Conservation (phyloP, 2,329 filamentous ascomycete genomes). For the Beauveria asiatica region DNA sequence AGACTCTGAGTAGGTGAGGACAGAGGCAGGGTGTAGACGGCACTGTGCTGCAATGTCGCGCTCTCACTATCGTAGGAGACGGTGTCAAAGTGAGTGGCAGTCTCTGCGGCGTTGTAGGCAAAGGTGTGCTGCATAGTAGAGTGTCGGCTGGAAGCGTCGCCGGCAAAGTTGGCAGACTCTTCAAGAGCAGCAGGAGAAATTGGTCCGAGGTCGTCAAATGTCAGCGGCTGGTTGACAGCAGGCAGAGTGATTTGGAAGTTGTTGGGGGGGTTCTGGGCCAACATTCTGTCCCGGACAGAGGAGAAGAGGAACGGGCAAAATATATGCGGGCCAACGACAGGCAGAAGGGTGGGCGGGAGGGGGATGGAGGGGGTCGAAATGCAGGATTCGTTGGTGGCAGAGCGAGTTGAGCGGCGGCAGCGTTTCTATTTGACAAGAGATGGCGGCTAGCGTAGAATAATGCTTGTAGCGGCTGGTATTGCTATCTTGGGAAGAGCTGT, state of each 20-base stretch:
- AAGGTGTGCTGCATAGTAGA: constrained; percentile 12
- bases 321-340: constrained; percentile 11
- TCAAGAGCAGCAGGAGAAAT: neutral
- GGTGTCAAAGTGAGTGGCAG: constrained; percentile 6
- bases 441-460: constrained; percentile 8
- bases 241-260: constrained; percentile 8
- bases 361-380: constrained; percentile 5
- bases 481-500: constrained; percentile 4
- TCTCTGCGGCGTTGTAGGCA: constrained; percentile 12
- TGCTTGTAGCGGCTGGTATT: constrained; percentile 3
- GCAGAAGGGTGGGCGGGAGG: constrained; percentile 1
- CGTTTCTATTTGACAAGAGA: constrained; percentile 4
- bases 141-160: constrained; percentile 39
- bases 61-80: constrained; percentile 11
- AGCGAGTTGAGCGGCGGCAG: constrained; percentile 8
- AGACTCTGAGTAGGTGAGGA: constrained; percentile 29
- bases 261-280: neutral
- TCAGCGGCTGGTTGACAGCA: constrained; percentile 7
- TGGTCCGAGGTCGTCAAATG: constrained; percentile 8
- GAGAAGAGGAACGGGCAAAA: neutral
- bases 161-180: constrained; percentile 32
- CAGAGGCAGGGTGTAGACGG: constrained; percentile 30
- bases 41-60: constrained; percentile 20
- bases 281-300: constrained; percentile 5
- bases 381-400: constrained; percentile 9